phyloP scores from a whole-genome alignment of 257 asterid genomes.

The Solanum chmielewskii region DNA sequence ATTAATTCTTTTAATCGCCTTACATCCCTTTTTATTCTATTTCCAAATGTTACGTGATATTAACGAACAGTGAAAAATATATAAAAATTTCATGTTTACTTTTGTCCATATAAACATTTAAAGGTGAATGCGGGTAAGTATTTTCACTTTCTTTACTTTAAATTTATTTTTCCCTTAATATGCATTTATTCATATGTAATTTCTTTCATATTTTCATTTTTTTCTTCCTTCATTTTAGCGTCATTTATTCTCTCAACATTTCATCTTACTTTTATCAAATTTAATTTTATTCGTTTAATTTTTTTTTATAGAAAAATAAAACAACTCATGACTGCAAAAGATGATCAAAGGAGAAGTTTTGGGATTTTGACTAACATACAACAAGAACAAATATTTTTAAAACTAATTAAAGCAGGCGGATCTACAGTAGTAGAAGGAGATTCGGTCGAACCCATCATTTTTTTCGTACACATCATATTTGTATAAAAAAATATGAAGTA shows the following conservation, averaged over 20 bases:
- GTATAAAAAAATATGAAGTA: no score
- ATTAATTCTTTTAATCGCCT: neutral
- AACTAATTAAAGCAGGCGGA: neutral
- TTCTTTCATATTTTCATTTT: neutral
- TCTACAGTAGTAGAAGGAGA: no score
- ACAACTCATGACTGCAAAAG: neutral
- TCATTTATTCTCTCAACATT: neutral
- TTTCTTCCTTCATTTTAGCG: neutral
- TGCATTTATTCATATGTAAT: neutral
- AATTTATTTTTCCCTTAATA: neutral
- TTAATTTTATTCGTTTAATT: no score
- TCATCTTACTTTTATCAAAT: neutral
- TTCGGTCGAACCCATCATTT: no score
- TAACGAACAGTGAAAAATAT: no score
- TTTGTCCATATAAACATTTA: neutral
- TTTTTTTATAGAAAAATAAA: no score
- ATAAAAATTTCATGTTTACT: no score
- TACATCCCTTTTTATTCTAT: neutral
- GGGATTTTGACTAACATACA: neutral
- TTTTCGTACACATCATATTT: no score
- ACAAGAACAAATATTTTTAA: neutral
- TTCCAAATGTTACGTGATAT: neutral
- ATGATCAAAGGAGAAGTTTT: neutral
- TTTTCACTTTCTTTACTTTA: neutral
- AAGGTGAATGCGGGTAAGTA: no score